These are phyloP conservation scores for Candida lessepsii DNA, from an alignment of 805 yeast genomes.

Conservation along the genomic window DNA sequence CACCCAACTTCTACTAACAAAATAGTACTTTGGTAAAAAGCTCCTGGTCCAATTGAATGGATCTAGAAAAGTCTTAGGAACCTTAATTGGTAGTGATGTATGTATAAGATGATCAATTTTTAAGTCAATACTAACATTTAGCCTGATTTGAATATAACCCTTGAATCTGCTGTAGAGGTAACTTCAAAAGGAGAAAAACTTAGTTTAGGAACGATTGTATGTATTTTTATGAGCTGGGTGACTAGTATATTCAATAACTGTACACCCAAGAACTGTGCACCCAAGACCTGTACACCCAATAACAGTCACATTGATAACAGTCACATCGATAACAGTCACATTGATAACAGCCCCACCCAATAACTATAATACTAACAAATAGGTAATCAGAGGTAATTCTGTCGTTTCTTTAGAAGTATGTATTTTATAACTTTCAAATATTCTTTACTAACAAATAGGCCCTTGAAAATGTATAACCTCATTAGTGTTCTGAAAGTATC, in stretches of 20 bases:
- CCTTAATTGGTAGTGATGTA: constrained; percentile 80
- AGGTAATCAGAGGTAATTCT: constrained; percentile 73
- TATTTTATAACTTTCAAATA: constrained; percentile 14
- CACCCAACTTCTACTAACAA: constrained; percentile 17
- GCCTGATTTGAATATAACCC: constrained; percentile 68
- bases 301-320: not conserved
- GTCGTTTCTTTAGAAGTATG: constrained; percentile 69
- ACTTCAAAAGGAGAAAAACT: constrained; percentile 47
- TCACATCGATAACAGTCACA: too few relatives aligned
- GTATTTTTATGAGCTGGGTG: too few relatives aligned
- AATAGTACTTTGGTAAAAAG: constrained; percentile 73
- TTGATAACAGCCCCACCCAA: not conserved
- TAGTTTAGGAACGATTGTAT: constrained; percentile 62
- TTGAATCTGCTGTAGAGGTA: constrained; percentile 70
- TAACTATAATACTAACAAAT: constrained; percentile 18
- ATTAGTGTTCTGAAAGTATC: too few relatives aligned
- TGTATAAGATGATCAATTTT: constrained; percentile 15
- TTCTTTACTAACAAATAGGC: constrained; percentile 33
- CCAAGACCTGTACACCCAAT: too few relatives aligned
- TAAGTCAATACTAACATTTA: constrained; percentile 19
- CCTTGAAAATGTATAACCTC: constrained; percentile 28
- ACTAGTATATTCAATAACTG: too few relatives aligned
- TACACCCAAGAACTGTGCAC: too few relatives aligned
- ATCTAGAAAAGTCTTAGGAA: constrained; percentile 73
- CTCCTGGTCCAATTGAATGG: constrained; percentile 77